Evolutionary conservation across 371 early-diverging fungal species (phyloP), one percentile per base, ranked within the genome.

Genomic region (Smittium mucronatum): DNA sequence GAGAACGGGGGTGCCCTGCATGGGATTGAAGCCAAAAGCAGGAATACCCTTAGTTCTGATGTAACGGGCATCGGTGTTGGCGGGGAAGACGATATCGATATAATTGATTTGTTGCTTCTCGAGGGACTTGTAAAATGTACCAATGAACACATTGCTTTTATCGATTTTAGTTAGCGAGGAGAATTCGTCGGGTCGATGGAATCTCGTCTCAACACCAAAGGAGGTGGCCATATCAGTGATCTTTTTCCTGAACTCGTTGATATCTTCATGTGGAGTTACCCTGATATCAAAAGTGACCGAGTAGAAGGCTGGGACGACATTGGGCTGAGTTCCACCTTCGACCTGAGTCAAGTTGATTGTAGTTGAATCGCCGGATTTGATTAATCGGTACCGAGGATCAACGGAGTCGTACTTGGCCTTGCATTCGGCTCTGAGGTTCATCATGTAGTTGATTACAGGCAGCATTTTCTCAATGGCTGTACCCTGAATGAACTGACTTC

Each of bases 21-120:
- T 80, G 31, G 87, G 87, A 28, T 86, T 85, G 63, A 91, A 82
- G 30, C 90, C 90, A 72, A 89, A 71, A 1, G 88, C 87, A 1
- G 87, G 88, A 32, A 91, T 80, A 2, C 90, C 89, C 0, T 82
- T 79, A 63, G 80, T 79, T 61, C 90, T 83, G 64, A 91, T 69
- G 78, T 78, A 88, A 34, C 91, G 81, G n/a, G 89, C 83, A 72
- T 89, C 90, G 15, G 88, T 88, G 30, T 86, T 88, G 25, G 86
- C 91, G 17, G 89, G 89, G 80, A 89, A 90, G 73, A 90, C 86
- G 72, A 87, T 88, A 30, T 80, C 78, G 34, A 80, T 80, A 26
- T 88, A 72, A 2, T 75, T 31, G 30, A 72, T 47, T 26, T 47
- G 17, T 2, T 29, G 34, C 25, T 67, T 34, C 8, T 33, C 57